Base-by-base conservation (phyloP, 495 filamentous ascomycete species). In the Aspergillus indologenus region DNA sequence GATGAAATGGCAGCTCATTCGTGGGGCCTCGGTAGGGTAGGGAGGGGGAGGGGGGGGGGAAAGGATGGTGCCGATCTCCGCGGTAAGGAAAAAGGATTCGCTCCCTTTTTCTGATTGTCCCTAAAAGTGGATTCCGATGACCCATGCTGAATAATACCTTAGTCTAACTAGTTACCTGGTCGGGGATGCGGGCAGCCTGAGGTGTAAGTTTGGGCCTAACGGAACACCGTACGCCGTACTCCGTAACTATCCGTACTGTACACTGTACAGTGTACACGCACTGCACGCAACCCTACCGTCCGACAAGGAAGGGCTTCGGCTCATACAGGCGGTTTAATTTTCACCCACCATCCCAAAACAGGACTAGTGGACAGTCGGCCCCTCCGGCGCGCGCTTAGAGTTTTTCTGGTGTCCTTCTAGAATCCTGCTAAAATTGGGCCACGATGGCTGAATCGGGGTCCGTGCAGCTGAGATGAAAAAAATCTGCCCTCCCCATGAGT, bases 391-490 rank as follows among this genome's bases (percentile, higher is more conserved):
- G 19, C 20, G 31, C 15, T 24, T 45, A 54, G 34, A 44, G 31
- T 46, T 56, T 46, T 56, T 46, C 43, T 20, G 23, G 19, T 9
- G 9, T 14, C 11, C 31, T 56, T 56, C 53, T 47, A 31, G 53
- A 56, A 56, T 23, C 53, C 42, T 56, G 19, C 53, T 56, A 56
- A 46, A 54, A 31, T 22, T 54, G 52, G 52, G 18, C 31, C 34
- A 31, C 26, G 49, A 40, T 24, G 23, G 23, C 49, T 18, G 49
- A 40, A 48, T 48, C 45, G 45, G 19, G 19, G 45, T 48, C 45
- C 15, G 21, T 29, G 49, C 31, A 47, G 45, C 19, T 20, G 22
- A 46, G n/a, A n/a, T n/a, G n/a, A n/a, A n/a, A 47, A 47, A 47
- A 20, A 24, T 50, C 46, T 40, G 34, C 34, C 34, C 34, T 40